Base-by-base conservation (phyloP, 768 basidiomycete species). In the Suillus subaureus region DNA sequence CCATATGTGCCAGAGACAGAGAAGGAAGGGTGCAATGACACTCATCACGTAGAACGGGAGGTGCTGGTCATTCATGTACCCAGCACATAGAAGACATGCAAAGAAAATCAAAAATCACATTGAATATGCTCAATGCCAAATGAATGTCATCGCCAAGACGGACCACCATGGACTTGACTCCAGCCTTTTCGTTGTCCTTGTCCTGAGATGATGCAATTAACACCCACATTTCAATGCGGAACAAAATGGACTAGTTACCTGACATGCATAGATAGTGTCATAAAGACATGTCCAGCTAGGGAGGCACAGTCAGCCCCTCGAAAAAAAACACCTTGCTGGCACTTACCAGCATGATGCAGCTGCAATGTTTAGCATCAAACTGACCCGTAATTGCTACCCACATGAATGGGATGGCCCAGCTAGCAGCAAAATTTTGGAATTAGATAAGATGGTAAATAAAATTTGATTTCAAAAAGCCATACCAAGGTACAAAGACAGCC, bases 171-270 rank as follows among this genome's bases (percentile, higher is more conserved):
- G 90, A 93, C 66, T 87, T 86, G 47, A 93, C 86, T n/a, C 89
- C 89, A 64, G 85, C 87, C 61, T 85, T 83, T 47, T 88, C 75
- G 74, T 93, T 92, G 77, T 93, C 92, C 64, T 89, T 88, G 75
- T 94, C 92, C 79, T 92, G 86, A 73, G 89, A 92, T 21, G 90
- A 91, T 23, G 92, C 92, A 65, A 90, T 88, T 15, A 89, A 89
- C 72, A 91, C 83, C 39, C 15, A 39, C 33, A 1, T 13, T 28
- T 31, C 28, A 39, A 1, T 26, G 33, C 0, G 18, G 9, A 21
- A 60, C 7, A 3, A 28, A 3, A 28, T 6, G 4, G 16, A 9
- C 18, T 12, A 60, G 26, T 60, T 18, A 58, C 92, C 79, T 92
- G 86, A 72, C 91, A 92, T 15, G 91, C 92, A 72, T 94, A 93